Percentiles rank a stretch among this genome's conserved stretches.
Evolutionary conservation across 169 alveolate genomes (phyloP).

Genomic region (Amoebophrya sp.): DNA sequence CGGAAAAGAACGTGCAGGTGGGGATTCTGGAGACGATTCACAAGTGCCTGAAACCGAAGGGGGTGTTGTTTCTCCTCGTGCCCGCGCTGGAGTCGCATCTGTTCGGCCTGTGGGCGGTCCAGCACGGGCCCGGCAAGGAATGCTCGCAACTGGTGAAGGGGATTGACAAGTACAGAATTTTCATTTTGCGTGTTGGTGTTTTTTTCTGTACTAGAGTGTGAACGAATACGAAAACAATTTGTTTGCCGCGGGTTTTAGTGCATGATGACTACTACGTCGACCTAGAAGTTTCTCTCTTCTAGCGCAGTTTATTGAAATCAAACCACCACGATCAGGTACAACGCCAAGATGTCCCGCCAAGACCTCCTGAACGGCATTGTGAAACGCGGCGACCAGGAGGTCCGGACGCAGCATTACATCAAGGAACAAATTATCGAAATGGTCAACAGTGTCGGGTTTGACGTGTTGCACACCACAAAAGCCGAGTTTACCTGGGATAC

Average conservation of each 20-base stretch:
- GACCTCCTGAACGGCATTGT: background rate
- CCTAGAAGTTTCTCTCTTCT: no score
- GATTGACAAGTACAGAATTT: background rate
- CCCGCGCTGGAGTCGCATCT: background rate
- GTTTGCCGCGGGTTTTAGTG: no score
- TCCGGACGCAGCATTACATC: background rate
- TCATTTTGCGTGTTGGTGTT: background rate
- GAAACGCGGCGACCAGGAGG: background rate
- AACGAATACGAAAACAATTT: no score
- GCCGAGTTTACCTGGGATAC: background rate
- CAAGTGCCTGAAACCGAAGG: background rate
- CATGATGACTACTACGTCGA: no score
- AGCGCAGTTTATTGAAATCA: no score
- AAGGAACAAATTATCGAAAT: background rate
- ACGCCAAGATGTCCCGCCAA: background rate
- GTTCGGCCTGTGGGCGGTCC: conserved; percentile 4
- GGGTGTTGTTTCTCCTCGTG: background rate
- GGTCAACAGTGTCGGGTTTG: background rate
- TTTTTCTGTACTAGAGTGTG: no score
- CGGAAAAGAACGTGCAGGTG: background rate
- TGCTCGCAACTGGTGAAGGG: no score
- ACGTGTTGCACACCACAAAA: background rate
- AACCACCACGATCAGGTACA: background rate
- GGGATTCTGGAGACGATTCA: background rate
- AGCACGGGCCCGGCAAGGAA: background rate